These are phyloP conservation scores for Scheffersomyces segobiensis DNA, from an alignment of 1,139 yeast genomes.

Conservation along the genomic window DNA sequence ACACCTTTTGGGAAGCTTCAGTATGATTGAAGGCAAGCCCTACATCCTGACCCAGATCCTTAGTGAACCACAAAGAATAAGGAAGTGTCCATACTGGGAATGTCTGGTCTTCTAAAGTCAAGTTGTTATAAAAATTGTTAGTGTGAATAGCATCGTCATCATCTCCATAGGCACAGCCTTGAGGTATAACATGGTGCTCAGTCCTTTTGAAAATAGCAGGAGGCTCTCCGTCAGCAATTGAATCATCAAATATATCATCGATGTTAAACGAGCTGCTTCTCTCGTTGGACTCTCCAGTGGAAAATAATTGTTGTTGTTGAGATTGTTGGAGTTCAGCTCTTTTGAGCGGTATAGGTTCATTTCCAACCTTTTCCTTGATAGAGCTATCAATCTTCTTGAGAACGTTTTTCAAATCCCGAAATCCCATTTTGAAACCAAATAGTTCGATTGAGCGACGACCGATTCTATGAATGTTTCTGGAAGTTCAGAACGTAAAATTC, in stretches of 20 bases:
- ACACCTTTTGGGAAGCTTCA: conserved; percentile 40
- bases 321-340: neutral
- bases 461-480: too few species aligned
- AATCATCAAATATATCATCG: conserved; percentile 17
- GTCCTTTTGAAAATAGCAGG: conserved; percentile 24
- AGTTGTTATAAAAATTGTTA: conserved; percentile 45
- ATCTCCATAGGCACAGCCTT: conserved; percentile 26
- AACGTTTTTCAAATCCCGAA: conserved; percentile 27
- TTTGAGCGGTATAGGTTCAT: neutral
- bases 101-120: conserved; percentile 45
- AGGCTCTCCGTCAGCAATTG: conserved; percentile 29
- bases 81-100: conserved; percentile 51
- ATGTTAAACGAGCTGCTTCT: neutral
- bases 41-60: conserved; percentile 37
- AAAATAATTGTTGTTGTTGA: neutral
- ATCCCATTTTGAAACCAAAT: conserved; percentile 21
- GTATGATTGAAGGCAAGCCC: conserved; percentile 50
- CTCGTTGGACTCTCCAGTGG: neutral
- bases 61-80: conserved; percentile 45
- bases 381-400: conserved; percentile 21
- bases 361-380: neutral
- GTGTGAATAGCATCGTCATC: conserved; percentile 41
- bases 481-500: neutral
- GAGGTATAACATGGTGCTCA: conserved; percentile 31
- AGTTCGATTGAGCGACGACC: neutral